phyloP scores from a whole-genome alignment of 345 rosid genomes.

The Gossypium arboreum region DNA sequence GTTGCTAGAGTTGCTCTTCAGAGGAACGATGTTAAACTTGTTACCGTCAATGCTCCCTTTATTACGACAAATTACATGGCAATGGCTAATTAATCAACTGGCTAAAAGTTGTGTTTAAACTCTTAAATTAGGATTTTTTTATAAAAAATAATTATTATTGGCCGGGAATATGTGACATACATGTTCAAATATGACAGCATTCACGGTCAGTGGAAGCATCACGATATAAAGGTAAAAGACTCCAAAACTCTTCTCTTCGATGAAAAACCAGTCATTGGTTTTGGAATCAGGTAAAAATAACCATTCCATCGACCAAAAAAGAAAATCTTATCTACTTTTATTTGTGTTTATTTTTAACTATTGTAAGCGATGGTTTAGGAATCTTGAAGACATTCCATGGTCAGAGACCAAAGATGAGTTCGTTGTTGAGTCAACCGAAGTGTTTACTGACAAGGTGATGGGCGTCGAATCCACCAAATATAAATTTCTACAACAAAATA shows the following conservation, averaged over 20 bases:
- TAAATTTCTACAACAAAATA: too few species aligned
- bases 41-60: conserved; percentile 85
- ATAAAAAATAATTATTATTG: not conserved
- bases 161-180: conserved; percentile 46
- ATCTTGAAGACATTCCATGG: conserved; percentile 97
- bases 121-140: not conserved
- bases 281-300: conserved; percentile 56
- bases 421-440: conserved; percentile 85
- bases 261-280: conserved; percentile 64
- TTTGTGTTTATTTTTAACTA: not conserved
- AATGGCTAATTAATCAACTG: not conserved
- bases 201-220: conserved; percentile 93
- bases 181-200: conserved; percentile 96
- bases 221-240: conserved; percentile 71
- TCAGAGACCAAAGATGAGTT: conserved; percentile 67
- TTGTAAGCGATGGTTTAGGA: conserved; percentile 34
- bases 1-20: conserved; percentile 78
- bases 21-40: conserved; percentile 80
- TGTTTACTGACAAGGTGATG: conserved; percentile 78
- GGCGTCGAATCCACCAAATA: too few species aligned
- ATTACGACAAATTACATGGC: conserved; percentile 39
- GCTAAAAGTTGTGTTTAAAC: not conserved
- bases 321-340: not conserved
- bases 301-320: not conserved
- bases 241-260: conserved; percentile 89